Conservation (phyloP, 495 filamentous ascomycete species). For the Penicillium malachiteum region DNA sequence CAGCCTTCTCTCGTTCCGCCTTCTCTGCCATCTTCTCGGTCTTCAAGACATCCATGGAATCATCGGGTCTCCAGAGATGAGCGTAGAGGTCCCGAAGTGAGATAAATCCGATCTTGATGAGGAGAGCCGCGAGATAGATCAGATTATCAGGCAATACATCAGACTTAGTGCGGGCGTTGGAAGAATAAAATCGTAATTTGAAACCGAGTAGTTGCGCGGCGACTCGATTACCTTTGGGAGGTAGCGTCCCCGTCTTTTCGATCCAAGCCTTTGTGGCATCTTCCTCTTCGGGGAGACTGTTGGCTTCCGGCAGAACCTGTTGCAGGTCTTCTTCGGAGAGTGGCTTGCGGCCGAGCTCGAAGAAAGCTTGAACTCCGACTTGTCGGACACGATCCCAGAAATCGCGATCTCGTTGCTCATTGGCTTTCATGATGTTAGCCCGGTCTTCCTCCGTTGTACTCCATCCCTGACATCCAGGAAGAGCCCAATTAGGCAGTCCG, state of each 20-base stretch:
- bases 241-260: slow-evolving; percentile 71
- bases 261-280: slow-evolving; percentile 68
- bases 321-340: slow-evolving; percentile 50
- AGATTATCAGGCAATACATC: slow-evolving; percentile 85
- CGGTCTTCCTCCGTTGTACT: slow-evolving; percentile 64
- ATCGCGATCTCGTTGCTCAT: slow-evolving; percentile 62
- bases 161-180: slow-evolving; percentile 61
- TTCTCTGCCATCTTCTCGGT: slow-evolving; percentile 71
- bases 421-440: slow-evolving; percentile 42
- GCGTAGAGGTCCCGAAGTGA: slow-evolving; percentile 91
- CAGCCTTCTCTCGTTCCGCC: slow-evolving; percentile 68
- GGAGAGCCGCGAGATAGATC: slow-evolving; percentile 81
- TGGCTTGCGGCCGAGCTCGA: slow-evolving; percentile 71
- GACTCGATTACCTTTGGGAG: slow-evolving; percentile 80
- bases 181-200: slow-evolving; percentile 93
- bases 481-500: slow-evolving; percentile 78
- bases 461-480: slow-evolving; percentile 63
- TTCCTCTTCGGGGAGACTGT: slow-evolving; percentile 41
- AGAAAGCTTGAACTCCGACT: slow-evolving; percentile 79
- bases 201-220: slow-evolving; percentile 96
- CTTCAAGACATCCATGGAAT: slow-evolving; percentile 70
- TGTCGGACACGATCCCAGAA: slow-evolving; percentile 84
- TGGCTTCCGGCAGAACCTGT: slow-evolving; percentile 43
- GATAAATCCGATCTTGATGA: slow-evolving; percentile 97
- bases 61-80: slow-evolving; percentile 84